A percentile compares a stretch with the other conserved stretches of the same genome.
Evolutionary conservation across 106 monocot species (phyloP).

Genomic region (Apostasia ramifera): DNA sequence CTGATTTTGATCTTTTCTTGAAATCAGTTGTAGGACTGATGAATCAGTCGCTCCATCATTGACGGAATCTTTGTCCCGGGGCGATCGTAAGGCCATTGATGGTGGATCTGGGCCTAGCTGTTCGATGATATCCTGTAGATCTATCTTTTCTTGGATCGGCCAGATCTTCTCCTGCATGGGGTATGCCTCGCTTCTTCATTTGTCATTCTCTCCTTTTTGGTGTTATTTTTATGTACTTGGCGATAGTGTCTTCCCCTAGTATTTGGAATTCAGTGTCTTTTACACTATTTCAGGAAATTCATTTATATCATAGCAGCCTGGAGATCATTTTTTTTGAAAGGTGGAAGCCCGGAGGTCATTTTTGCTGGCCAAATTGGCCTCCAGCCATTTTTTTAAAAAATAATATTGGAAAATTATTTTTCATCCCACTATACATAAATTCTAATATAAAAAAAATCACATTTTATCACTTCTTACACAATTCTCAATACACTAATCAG

Average conservation of each 20-base stretch:
- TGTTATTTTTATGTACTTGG: neutral
- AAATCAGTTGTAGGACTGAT: neutral
- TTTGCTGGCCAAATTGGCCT: too few species aligned
- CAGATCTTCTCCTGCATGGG: conserved; percentile 52
- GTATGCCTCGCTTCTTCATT: conserved; percentile 14
- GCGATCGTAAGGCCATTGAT: neutral
- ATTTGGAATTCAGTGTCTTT: too few species aligned
- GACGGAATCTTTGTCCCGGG: neutral
- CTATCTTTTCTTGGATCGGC: conserved; percentile 26
- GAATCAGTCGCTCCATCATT: neutral
- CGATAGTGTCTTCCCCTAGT: neutral
- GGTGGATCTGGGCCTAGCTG: neutral
- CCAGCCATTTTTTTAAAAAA: too few species aligned
- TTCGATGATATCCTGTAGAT: conserved; percentile 22
- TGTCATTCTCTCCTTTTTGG: neutral
- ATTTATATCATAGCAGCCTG: too few species aligned
- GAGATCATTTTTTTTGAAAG: too few species aligned
- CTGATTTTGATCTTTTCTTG: neutral
- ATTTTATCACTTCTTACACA: too few species aligned
- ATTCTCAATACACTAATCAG: too few species aligned
- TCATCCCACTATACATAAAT: too few species aligned
- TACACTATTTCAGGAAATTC: too few species aligned
- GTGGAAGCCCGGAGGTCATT: too few species aligned
- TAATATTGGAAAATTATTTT: too few species aligned
- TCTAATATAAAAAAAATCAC: too few species aligned